These are phyloP conservation scores for Fusarium globosum DNA, from an alignment of 2,329 filamentous ascomycete genomes.

Conservation along the genomic window DNA sequence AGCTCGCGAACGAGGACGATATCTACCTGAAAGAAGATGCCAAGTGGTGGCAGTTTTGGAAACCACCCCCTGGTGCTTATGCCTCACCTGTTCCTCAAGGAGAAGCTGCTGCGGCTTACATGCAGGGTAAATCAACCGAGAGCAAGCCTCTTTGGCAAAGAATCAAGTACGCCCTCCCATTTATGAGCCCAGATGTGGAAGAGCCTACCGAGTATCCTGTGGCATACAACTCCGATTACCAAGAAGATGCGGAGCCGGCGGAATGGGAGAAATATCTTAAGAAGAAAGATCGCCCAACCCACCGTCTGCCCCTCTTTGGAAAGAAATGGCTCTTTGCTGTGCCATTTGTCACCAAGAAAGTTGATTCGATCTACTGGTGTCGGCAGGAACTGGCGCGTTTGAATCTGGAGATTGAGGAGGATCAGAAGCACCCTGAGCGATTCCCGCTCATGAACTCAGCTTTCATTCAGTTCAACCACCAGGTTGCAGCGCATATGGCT, in stretches of 20 bases:
- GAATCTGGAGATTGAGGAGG: too few species aligned
- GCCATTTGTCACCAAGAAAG: constrained; percentile 92
- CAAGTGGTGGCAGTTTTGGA: constrained; percentile 75
- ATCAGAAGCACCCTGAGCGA: too few species aligned
- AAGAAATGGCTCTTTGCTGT: too few species aligned
- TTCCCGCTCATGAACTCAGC: too few species aligned
- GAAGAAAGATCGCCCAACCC: constrained; percentile 84
- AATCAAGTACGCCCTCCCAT: constrained; percentile 62
- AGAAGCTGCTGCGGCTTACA: constrained; percentile 54
- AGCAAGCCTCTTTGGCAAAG: constrained; percentile 63
- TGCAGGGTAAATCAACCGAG: too few species aligned
- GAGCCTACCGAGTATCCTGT: constrained; percentile 66
- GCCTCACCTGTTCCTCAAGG: constrained; percentile 71
- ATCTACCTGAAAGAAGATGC: too few species aligned
- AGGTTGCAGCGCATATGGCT: too few species aligned
- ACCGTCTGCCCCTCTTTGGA: constrained; percentile 73
- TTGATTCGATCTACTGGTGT: constrained; percentile 94
- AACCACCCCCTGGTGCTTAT: constrained; percentile 70
- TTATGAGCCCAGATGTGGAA: constrained; percentile 55
- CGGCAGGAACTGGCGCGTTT: too few species aligned
- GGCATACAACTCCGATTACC: constrained; percentile 70
- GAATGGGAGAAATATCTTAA: constrained; percentile 87
- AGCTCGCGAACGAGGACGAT: too few species aligned
- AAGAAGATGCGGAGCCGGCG: constrained; percentile 69
- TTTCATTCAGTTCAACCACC: too few species aligned